Percentiles rank a stretch among this genome's conserved stretches.
Conservation (phyloP, 179 eudicot species). For the Corrigiola litoralis region DNA sequence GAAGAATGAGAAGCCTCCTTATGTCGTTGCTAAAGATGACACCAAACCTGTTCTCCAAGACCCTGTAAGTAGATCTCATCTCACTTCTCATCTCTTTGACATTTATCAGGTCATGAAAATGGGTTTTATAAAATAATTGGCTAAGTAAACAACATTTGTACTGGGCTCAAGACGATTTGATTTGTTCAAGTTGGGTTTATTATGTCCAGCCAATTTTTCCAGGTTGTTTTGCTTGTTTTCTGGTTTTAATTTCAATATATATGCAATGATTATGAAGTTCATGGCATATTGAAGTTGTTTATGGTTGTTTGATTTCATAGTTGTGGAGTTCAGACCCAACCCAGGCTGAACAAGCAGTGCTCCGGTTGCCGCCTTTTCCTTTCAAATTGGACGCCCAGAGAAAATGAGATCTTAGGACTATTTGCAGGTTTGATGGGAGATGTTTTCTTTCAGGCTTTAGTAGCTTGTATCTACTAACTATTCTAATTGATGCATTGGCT, state of each 20-base stretch:
- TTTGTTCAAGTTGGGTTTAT: too few relatives aligned
- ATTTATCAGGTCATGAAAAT: background rate
- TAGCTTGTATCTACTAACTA: background rate
- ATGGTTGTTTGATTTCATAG: slow-evolving; percentile 8
- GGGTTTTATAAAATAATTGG: too few relatives aligned
- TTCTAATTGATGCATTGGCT: background rate
- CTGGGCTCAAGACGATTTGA: too few relatives aligned
- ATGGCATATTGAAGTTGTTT: background rate
- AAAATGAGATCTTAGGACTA: slow-evolving; percentile 1
- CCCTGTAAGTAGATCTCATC: slow-evolving; percentile 15
- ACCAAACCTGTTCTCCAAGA: slow-evolving; percentile 32
- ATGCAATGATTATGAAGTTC: background rate
- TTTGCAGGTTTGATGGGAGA: background rate
- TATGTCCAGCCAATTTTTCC: too few relatives aligned
- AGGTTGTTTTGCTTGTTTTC: too few relatives aligned
- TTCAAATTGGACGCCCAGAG: background rate
- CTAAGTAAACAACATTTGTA: too few relatives aligned
- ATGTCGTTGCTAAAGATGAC: slow-evolving; percentile 29
- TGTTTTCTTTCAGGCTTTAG: background rate
- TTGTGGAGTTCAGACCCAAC: slow-evolving; percentile 35
- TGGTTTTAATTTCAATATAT: too few relatives aligned
- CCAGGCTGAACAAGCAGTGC: slow-evolving; percentile 34
- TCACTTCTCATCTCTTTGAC: background rate
- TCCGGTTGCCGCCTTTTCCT: slow-evolving; percentile 32
- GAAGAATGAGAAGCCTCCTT: slow-evolving; percentile 21